A percentile compares a stretch with the other conserved stretches of the same genome.
phyloP scores from a whole-genome alignment of 768 basidiomycete species.

The Omphalotus guepiniiformis region DNA sequence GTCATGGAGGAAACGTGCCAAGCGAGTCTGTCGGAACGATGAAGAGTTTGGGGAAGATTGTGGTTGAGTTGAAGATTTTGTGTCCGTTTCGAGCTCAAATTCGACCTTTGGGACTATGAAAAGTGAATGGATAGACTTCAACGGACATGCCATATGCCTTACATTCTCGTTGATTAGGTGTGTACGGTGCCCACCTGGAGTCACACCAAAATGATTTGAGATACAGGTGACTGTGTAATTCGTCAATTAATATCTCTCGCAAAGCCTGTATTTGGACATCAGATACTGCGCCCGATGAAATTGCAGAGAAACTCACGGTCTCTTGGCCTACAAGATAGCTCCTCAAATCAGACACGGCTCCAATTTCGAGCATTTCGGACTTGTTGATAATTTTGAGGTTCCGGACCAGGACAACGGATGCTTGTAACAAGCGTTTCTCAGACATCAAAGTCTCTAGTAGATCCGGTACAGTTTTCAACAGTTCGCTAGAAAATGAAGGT shows the following conservation, averaged over 20 bases:
- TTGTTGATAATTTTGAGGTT: conserved; percentile 90
- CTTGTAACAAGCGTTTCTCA: conserved; percentile 89
- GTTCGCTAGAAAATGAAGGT: conserved; percentile 54
- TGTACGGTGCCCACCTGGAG: conserved; percentile 83
- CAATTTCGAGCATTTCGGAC: conserved; percentile 90
- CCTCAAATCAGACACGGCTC: conserved; percentile 87
- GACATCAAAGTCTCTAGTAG: conserved; percentile 90
- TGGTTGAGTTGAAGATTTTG: conserved; percentile 22
- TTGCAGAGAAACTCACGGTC: conserved; percentile 45
- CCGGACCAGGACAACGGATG: conserved; percentile 79
- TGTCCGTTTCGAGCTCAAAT: conserved; percentile 49
- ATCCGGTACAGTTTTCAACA: conserved; percentile 88
- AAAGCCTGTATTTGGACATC: conserved; percentile 54
- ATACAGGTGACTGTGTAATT: conserved; percentile 95
- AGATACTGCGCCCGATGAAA: background rate
- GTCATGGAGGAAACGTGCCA: conserved; percentile 60
- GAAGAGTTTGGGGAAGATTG: conserved; percentile 37
- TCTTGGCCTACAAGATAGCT: conserved; percentile 85
- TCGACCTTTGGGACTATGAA: conserved; percentile 60
- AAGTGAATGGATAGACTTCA: background rate
- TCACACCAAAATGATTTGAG: conserved; percentile 97
- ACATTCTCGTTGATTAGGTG: conserved; percentile 75
- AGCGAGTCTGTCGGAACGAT: conserved; percentile 39
- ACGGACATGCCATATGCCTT: conserved; percentile 26
- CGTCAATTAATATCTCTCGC: conserved; percentile 90